Evolutionary conservation across 805 yeast species (phyloP), one percentile per base, ranked within the genome.

Genomic region (Cyberlindnera bimundalis): DNA sequence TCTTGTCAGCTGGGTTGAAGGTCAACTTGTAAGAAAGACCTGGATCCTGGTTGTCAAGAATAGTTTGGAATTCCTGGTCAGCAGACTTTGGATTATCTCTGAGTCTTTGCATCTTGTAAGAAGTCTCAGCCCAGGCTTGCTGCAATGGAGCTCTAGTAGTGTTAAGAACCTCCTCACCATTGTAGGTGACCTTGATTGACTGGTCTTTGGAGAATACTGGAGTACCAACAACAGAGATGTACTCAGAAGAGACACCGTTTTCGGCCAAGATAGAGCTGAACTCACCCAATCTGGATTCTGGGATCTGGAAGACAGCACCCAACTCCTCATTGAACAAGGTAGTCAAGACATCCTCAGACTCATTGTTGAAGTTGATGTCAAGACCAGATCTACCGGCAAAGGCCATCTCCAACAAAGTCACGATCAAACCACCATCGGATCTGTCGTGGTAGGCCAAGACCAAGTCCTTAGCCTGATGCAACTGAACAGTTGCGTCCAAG

Each of bases 11-110:
- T 33, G 83, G 82, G 41, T 77, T 73, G 57, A 70, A 93, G 3
- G 95, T 78, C 56, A 93, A 71, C 55, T 85, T 77, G 68, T 81
- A 93, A 13, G 80, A 74, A 48, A 93, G 67, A 65, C 99, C 99
- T 29, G 98, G 97, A 63, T 93, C 93, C 19, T 71, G 64, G 63
- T 90, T 85, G 56, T 93, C 98, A 33, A 63, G 54, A 43, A 93
- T 81, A 29, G 80, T 62, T 33, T 75, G 74, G 61, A 72, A 87
- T 65, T 93, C 99, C 70, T 91, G 89, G 47, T 80, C 83, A 10
- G 97, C 93, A 33, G 90, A 69, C 57, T 74, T 76, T 58, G 99
- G 99, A 66, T 93, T 90, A 65, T 93, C 99, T 71, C 99, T 83
- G 56, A 91, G 69, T 52, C 81, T 77, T 70, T 93, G 99, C 66